A percentile compares a stretch with the other conserved stretches of the same genome.
Conservation (phyloP, 2,329 filamentous ascomycete species). For the Clonostachys rosea region DNA sequence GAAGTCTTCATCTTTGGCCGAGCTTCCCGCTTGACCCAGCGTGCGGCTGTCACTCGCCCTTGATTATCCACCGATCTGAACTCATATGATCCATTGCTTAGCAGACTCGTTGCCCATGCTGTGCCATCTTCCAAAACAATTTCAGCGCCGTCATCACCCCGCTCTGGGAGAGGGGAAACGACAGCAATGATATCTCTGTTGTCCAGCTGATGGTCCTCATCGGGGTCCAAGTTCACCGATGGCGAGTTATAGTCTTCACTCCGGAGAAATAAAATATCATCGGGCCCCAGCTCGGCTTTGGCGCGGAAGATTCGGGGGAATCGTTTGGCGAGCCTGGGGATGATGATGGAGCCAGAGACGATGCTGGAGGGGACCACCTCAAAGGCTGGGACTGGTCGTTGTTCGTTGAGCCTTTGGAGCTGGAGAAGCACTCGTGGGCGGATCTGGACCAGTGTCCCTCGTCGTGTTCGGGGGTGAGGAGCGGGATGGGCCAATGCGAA, state of each 20-base stretch:
- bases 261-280: conserved; percentile 67
- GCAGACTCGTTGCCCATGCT: conserved; percentile 49
- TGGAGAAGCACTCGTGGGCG: conserved; percentile 68
- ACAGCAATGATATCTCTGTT: conserved; percentile 59
- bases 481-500: conserved; percentile 67
- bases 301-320: conserved; percentile 61
- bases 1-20: conserved; percentile 10
- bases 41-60: conserved; percentile 54
- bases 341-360: conserved; percentile 48
- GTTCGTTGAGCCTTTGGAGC: conserved; percentile 60
- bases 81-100: conserved; percentile 57
- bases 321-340: conserved; percentile 53
- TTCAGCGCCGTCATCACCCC: conserved; percentile 50
- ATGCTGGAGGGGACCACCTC: conserved; percentile 70
- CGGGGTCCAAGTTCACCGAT: too few species aligned
- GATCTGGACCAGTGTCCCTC: conserved; percentile 61
- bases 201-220: conserved; percentile 19
- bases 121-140: conserved; percentile 63
- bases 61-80: conserved; percentile 56
- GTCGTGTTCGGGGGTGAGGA: conserved; percentile 52
- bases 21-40: conserved; percentile 58
- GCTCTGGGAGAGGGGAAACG: conserved; percentile 53
- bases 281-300: conserved; percentile 58
- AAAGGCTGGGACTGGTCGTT: conserved; percentile 57
- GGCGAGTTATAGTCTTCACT: conserved; percentile 58